Evolutionary conservation across 805 yeast genomes (phyloP).

Genomic region (Kuraishia piskuri): DNA sequence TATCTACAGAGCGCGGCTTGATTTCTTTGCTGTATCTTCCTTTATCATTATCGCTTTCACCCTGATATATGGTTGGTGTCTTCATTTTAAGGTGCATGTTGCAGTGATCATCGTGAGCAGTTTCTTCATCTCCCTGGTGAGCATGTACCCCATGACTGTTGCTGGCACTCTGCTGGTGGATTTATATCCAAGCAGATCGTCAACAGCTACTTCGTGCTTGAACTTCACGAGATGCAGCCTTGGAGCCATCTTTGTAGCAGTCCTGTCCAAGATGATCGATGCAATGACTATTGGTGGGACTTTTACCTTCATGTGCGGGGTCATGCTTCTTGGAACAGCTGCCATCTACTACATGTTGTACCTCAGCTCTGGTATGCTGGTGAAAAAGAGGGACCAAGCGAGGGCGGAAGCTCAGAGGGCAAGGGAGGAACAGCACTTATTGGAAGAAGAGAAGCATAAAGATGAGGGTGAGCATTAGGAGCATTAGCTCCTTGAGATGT

Average conservation of each 20-base stretch:
- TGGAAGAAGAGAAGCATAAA: neutral
- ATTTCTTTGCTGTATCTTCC: slow-evolving; percentile 32
- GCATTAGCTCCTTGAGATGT: no score
- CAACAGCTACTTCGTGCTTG: slow-evolving; percentile 59
- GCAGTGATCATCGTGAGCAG: slow-evolving; percentile 46
- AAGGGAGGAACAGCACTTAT: neutral
- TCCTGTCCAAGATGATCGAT: slow-evolving; percentile 42
- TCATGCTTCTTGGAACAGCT: neutral
- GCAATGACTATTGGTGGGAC: slow-evolving; percentile 61
- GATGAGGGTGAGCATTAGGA: neutral
- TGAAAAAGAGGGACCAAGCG: neutral
- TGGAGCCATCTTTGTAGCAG: slow-evolving; percentile 58
- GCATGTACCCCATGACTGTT: slow-evolving; percentile 42
- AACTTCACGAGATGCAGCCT: slow-evolving; percentile 56
- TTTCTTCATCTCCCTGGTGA: slow-evolving; percentile 41
- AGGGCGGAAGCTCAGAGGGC: neutral
- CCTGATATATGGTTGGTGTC: slow-evolving; percentile 59
- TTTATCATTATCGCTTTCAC: slow-evolving; percentile 28
- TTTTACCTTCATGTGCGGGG: slow-evolving; percentile 35
- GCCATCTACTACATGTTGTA: neutral
- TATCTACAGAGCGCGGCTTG: slow-evolving; percentile 40
- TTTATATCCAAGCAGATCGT: slow-evolving; percentile 51
- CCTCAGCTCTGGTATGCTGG: neutral
- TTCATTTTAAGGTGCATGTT: slow-evolving; percentile 32
- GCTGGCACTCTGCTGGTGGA: slow-evolving; percentile 60